These are phyloP conservation scores for Smittium mucronatum DNA, from an alignment of 371 early-diverging fungal genomes.

Conservation along the genomic window DNA sequence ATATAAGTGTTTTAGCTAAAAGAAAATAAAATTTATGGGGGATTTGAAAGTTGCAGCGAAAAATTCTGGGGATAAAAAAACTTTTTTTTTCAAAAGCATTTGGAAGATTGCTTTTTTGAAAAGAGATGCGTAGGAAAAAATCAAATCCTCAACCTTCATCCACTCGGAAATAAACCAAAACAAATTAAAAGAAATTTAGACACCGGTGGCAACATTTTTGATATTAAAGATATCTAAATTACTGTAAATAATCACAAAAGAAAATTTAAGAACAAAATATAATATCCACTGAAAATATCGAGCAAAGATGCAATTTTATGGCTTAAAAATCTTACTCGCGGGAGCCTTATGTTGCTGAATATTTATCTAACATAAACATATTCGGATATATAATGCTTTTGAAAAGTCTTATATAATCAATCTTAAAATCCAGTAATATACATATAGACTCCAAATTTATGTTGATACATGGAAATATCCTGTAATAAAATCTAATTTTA, in stretches of 20 bases:
- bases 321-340: background rate
- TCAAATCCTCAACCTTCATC: background rate
- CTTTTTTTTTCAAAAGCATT: background rate
- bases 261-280: too few relatives aligned
- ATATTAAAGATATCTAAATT: background rate
- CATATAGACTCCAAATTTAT: background rate
- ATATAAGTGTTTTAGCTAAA: background rate
- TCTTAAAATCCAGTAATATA: background rate
- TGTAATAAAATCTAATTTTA: background rate
- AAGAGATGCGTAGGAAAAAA: conserved; percentile 1
- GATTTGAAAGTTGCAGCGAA: background rate
- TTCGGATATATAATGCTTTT: background rate
- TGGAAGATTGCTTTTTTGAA: background rate
- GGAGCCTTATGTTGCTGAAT: background rate
- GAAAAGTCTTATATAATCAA: background rate
- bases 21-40: background rate
- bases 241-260: background rate
- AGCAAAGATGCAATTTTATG: background rate
- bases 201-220: background rate
- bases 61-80: background rate
- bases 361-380: background rate
- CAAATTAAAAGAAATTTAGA: background rate
- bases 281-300: background rate
- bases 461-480: background rate
- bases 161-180: background rate